A percentile compares a stretch with the other conserved stretches of the same genome.
Conservation (phyloP, 352 stramenopile genomes). For the Phytophthora colocasiae region DNA sequence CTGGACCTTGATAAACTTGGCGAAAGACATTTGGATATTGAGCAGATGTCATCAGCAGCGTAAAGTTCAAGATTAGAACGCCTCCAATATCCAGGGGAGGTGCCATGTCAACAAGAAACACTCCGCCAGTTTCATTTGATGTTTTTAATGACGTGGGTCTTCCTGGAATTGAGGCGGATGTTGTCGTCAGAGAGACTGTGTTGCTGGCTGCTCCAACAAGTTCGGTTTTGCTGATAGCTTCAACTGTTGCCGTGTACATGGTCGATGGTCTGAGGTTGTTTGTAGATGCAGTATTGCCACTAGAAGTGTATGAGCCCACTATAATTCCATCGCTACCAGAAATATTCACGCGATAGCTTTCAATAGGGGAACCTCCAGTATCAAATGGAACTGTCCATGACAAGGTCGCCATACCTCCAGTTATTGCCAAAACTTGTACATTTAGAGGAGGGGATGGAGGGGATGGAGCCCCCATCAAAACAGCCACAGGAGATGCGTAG, state of each 20-base stretch:
- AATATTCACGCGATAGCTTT: constrained; percentile 43
- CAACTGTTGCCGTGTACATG: constrained; percentile 41
- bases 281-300: constrained; percentile 3
- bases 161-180: constrained; percentile 38
- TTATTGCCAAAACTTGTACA: constrained; percentile 34
- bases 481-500: constrained; percentile 16
- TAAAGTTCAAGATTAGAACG: constrained; percentile 32
- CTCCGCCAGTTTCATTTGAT: constrained; percentile 44
- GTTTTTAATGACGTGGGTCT: constrained; percentile 41
- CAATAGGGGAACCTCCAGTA: constrained; percentile 44
- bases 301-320: constrained; percentile 13
- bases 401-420: constrained; percentile 53
- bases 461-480: constrained; percentile 39
- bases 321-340: not conserved
- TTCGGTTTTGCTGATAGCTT: constrained; percentile 45
- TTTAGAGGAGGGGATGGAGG: constrained; percentile 33
- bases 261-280: constrained; percentile 43
- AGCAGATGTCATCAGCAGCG: constrained; percentile 40
- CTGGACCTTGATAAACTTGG: constrained; percentile 47
- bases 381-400: constrained; percentile 55
- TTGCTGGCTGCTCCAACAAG: constrained; percentile 34
- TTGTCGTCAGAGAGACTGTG: constrained; percentile 35
- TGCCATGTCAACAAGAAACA: constrained; percentile 46
- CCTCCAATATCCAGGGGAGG: constrained; percentile 51
- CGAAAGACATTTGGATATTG: constrained; percentile 48